A percentile compares a stretch with the other conserved stretches of the same genome.
These are phyloP conservation scores for Nymphaea thermarum DNA, from an alignment of 164 flowering plant species.

Conservation along the genomic window DNA sequence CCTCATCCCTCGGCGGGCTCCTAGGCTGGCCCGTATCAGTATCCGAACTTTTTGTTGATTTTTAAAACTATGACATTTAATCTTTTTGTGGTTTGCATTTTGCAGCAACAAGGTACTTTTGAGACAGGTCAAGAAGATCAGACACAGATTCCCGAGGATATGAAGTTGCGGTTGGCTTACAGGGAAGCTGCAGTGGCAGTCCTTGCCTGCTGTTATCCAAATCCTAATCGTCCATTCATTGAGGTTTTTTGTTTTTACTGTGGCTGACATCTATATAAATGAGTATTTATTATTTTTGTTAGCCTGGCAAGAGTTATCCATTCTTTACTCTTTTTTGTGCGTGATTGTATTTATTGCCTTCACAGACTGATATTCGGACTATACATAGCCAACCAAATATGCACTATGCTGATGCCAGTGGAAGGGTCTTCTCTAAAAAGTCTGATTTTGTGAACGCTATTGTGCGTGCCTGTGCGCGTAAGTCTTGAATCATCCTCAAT, in stretches of 20 bases:
- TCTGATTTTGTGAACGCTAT: conserved; percentile 70
- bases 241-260: conserved; percentile 32
- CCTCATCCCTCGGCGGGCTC: no score
- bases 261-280: not conserved
- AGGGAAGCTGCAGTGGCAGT: conserved; percentile 95
- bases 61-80: no score
- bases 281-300: not conserved
- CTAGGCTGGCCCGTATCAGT: no score
- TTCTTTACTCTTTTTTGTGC: no score
- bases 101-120: conserved; percentile 97
- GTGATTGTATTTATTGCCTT: not conserved
- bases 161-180: conserved; percentile 82
- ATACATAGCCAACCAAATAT: conserved; percentile 64
- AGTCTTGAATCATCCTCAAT: conserved; percentile 19
- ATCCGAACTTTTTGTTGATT: not conserved
- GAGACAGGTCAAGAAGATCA: conserved; percentile 97
- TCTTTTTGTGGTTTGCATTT: not conserved
- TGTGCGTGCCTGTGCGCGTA: conserved; percentile 95
- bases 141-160: conserved; percentile 70
- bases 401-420: conserved; percentile 45
- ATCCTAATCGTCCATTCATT: conserved; percentile 59
- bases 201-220: conserved; percentile 86
- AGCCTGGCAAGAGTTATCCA: not conserved
- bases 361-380: conserved; percentile 75
- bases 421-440: conserved; percentile 56